phyloP scores from a whole-genome alignment of 1,284 basidiomycete species.

The Cutaneotrichosporon spelunceum region DNA sequence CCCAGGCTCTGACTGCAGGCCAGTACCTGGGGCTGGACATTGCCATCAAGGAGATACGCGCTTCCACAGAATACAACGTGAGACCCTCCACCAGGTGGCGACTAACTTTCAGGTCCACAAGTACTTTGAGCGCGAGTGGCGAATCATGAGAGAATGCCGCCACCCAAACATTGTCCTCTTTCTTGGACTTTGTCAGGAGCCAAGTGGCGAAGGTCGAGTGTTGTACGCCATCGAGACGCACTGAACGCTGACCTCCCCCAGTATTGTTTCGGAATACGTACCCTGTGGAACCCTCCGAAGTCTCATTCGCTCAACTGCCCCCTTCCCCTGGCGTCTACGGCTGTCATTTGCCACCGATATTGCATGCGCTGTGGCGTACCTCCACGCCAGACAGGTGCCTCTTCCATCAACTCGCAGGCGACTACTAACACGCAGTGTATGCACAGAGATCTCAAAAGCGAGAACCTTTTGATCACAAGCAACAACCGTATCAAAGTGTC shows the following conservation, averaged over 20 bases:
- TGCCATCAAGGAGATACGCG: slow-evolving; percentile 91
- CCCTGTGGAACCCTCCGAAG: slow-evolving; percentile 69
- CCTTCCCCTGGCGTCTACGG: slow-evolving; percentile 85
- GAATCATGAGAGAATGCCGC: slow-evolving; percentile 82
- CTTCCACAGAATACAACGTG: slow-evolving; percentile 80
- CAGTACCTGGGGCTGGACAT: slow-evolving; percentile 91
- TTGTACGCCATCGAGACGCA: slow-evolving; percentile 48
- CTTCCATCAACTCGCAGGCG: neutral
- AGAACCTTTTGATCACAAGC: slow-evolving; percentile 89
- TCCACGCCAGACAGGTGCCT: slow-evolving; percentile 76
- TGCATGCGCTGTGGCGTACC: slow-evolving; percentile 88
- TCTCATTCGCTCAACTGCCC: slow-evolving; percentile 70
- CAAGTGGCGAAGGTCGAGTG: slow-evolving; percentile 73
- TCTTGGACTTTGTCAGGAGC: slow-evolving; percentile 85
- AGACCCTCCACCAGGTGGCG: slow-evolving; percentile 12
- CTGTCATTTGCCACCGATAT: slow-evolving; percentile 93
- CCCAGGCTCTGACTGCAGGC: slow-evolving; percentile 54
- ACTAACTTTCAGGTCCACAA: slow-evolving; percentile 62
- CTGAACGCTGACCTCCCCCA: slow-evolving; percentile 14
- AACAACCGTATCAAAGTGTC: slow-evolving; percentile 94
- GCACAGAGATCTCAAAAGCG: slow-evolving; percentile 84
- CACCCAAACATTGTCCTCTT: slow-evolving; percentile 94
- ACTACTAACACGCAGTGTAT: slow-evolving; percentile 51
- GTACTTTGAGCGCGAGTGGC: slow-evolving; percentile 97
- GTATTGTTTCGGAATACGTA: slow-evolving; percentile 82